phyloP scores from a whole-genome alignment of 1,284 basidiomycete genomes.

The Acaromyces ingoldii region DNA sequence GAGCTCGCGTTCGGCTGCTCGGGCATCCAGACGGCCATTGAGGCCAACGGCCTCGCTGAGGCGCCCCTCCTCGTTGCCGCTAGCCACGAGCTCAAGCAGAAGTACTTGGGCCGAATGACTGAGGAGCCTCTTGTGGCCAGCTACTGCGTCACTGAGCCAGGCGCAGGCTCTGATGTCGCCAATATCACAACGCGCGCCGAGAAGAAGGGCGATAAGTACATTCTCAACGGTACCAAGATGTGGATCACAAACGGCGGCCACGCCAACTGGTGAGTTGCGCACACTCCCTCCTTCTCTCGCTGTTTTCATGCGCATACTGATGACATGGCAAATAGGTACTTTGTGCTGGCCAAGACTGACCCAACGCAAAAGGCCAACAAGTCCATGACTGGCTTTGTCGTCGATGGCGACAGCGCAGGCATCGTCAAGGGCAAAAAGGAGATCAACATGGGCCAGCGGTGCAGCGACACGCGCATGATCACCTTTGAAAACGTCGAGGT shows the following conservation, averaged over 20 bases:
- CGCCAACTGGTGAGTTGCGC: slow-evolving; percentile 59
- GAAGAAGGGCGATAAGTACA: slow-evolving; percentile 57
- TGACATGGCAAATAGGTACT: slow-evolving; percentile 58
- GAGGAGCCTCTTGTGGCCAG: slow-evolving; percentile 59
- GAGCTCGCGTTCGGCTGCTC: slow-evolving; percentile 59
- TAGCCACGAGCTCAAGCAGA: slow-evolving; percentile 56
- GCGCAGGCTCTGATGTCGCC: slow-evolving; percentile 59
- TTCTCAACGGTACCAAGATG: slow-evolving; percentile 57
- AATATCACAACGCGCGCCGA: slow-evolving; percentile 53
- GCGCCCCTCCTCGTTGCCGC: slow-evolving; percentile 58
- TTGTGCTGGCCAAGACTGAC: slow-evolving; percentile 59
- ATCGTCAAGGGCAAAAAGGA: slow-evolving; percentile 56
- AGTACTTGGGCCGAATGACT: slow-evolving; percentile 60
- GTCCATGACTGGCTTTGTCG: slow-evolving; percentile 59
- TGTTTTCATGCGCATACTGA: slow-evolving; percentile 52
- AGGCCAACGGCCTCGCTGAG: slow-evolving; percentile 57
- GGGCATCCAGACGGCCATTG: slow-evolving; percentile 57
- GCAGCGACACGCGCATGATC: slow-evolving; percentile 59
- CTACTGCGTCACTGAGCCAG: slow-evolving; percentile 59
- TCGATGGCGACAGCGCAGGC: slow-evolving; percentile 57
- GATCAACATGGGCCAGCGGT: slow-evolving; percentile 61
- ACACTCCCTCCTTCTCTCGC: background rate
- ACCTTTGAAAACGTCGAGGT: slow-evolving; percentile 58
- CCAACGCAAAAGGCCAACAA: slow-evolving; percentile 54
- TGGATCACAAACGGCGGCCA: slow-evolving; percentile 56